phyloP scores from a whole-genome alignment of 192 early-diverging fungal genomes.

The Backusella circina region DNA sequence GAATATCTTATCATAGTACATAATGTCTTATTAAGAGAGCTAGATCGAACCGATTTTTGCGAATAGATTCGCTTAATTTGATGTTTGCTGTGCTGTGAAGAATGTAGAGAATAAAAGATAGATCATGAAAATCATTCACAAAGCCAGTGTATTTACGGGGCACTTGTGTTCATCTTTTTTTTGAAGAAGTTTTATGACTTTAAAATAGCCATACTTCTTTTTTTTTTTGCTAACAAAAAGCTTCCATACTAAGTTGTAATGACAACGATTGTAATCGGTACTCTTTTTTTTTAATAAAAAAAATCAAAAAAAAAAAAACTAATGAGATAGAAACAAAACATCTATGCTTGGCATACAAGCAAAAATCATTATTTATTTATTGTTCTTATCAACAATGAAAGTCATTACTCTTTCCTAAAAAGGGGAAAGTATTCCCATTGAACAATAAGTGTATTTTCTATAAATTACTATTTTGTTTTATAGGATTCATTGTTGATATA shows the following conservation, averaged over 20 bases:
- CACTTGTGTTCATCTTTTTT: background rate
- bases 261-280: too few species aligned
- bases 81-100: background rate
- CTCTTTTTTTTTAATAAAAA: background rate
- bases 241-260: background rate
- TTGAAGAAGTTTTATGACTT: background rate
- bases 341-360: background rate
- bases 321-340: background rate
- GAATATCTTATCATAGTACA: background rate
- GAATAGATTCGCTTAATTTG: background rate
- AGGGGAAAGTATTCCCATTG: background rate
- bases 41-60: background rate
- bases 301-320: background rate
- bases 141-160: background rate
- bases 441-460: background rate
- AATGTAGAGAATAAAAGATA: background rate
- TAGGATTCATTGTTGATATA: background rate
- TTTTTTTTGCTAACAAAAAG: background rate
- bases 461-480: background rate
- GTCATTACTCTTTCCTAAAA: background rate
- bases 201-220: background rate
- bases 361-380: background rate
- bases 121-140: background rate
- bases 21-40: background rate
- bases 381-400: background rate